Conservation (phyloP, 495 filamentous ascomycete species). For the Hapsidospora chrysogenum region DNA sequence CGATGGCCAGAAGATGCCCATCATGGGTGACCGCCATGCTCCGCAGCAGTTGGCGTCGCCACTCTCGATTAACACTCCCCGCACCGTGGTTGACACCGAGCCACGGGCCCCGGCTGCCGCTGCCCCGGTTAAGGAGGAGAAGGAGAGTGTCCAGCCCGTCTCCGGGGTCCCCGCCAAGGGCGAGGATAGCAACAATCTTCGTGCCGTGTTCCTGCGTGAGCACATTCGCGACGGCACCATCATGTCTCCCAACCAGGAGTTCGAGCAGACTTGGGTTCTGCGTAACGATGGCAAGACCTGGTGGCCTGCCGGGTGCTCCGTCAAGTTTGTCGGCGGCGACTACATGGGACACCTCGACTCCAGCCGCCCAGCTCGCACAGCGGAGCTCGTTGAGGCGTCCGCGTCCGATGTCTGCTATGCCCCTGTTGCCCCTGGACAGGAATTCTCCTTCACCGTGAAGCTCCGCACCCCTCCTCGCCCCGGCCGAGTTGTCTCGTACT, state of each 20-base stretch:
- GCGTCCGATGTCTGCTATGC: slow-evolving; percentile 63
- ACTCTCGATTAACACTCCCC: slow-evolving; percentile 44
- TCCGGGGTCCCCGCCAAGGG: slow-evolving; percentile 6
- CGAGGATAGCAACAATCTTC: slow-evolving; percentile 29
- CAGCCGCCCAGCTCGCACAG: slow-evolving; percentile 53
- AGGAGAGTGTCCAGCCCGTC: slow-evolving; percentile 9
- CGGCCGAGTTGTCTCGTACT: slow-evolving; percentile 81
- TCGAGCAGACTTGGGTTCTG: slow-evolving; percentile 85
- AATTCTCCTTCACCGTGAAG: slow-evolving; percentile 64
- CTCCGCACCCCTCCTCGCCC: slow-evolving; percentile 58
- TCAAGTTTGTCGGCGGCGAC: slow-evolving; percentile 85
- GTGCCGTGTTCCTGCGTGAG: slow-evolving; percentile 68
- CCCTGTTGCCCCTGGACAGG: slow-evolving; percentile 53
- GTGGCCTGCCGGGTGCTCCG: slow-evolving; percentile 83
- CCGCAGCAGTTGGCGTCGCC: slow-evolving; percentile 23
- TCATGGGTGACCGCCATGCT: slow-evolving; percentile 48
- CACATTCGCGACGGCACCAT: slow-evolving; percentile 61
- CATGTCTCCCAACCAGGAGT: slow-evolving; percentile 47
- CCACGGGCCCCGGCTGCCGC: slow-evolving; percentile 25
- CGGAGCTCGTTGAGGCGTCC: slow-evolving; percentile 53
- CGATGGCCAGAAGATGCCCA: slow-evolving; percentile 36
- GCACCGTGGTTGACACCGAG: slow-evolving; percentile 58
- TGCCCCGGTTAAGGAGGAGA: slow-evolving; percentile 5
- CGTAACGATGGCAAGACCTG: slow-evolving; percentile 59
- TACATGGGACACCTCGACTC: slow-evolving; percentile 83